These are phyloP conservation scores for Euphrasia confusa DNA, from an alignment of 257 asterid genomes.

Conservation along the genomic window DNA sequence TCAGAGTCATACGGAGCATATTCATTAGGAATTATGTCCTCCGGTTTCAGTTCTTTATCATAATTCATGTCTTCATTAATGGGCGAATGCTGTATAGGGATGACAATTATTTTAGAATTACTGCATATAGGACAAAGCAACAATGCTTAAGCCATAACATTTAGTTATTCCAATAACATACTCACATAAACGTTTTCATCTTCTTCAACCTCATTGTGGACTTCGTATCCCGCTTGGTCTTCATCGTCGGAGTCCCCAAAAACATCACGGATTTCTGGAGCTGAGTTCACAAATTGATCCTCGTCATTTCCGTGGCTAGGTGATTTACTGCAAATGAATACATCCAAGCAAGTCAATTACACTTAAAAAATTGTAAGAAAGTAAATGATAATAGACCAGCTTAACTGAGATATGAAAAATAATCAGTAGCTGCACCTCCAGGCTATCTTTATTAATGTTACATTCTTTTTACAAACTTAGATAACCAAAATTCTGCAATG, in stretches of 20 bases:
- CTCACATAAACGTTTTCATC: slow-evolving; percentile 44
- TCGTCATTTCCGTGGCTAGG: slow-evolving; percentile 58
- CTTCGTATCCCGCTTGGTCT: slow-evolving; percentile 53
- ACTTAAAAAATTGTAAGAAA: background rate
- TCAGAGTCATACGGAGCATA: slow-evolving; percentile 83
- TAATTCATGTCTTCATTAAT: slow-evolving; percentile 61
- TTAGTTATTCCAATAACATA: slow-evolving; percentile 12
- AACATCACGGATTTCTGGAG: slow-evolving; percentile 87
- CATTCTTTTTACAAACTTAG: background rate
- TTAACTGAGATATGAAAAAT: background rate
- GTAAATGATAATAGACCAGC: slow-evolving; percentile 1
- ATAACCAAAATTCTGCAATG: background rate
- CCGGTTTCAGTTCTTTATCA: slow-evolving; percentile 68
- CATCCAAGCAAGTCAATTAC: background rate
- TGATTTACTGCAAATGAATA: slow-evolving; percentile 41
- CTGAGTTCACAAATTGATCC: slow-evolving; percentile 50
- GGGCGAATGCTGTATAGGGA: slow-evolving; percentile 56
- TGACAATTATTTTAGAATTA: background rate
- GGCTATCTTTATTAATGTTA: background rate
- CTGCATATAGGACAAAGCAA: background rate
- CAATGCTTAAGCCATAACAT: background rate
- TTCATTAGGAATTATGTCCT: slow-evolving; percentile 88
- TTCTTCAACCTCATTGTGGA: slow-evolving; percentile 49
- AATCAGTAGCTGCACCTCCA: background rate
- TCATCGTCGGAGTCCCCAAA: slow-evolving; percentile 90